Evolutionary conservation across 1,284 basidiomycete species (phyloP).

Genomic region (Cutaneotrichosporon arboriforme): DNA sequence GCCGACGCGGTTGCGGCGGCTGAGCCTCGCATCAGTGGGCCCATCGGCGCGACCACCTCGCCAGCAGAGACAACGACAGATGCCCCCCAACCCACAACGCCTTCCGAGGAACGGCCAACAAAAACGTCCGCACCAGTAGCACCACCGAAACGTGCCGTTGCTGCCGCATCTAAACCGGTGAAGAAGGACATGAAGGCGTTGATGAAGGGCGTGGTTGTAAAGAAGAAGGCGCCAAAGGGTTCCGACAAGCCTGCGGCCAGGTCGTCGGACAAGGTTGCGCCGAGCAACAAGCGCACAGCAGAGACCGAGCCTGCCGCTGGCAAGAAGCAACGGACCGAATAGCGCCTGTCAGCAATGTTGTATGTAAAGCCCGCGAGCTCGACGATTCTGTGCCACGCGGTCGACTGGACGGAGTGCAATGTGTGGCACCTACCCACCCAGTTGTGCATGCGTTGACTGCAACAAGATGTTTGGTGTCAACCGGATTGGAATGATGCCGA

Average conservation of each 20-base stretch:
- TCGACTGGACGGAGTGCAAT: too few species aligned
- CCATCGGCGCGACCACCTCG: too few species aligned
- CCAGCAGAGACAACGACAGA: too few species aligned
- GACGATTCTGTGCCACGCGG: too few species aligned
- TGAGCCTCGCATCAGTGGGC: conserved; percentile 3
- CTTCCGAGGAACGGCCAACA: too few species aligned
- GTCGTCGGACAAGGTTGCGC: background rate
- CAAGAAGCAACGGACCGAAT: background rate
- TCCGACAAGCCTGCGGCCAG: background rate
- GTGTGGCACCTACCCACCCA: too few species aligned
- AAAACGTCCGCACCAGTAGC: conserved; percentile 2
- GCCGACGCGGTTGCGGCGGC: conserved; percentile 10
- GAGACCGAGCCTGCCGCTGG: background rate
- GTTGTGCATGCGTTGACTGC: too few species aligned
- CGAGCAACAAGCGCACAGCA: background rate
- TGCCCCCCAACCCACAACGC: too few species aligned
- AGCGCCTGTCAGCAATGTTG: too few species aligned
- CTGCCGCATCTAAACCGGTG: conserved; percentile 27
- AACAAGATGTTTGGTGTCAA: too few species aligned
- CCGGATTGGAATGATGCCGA: too few species aligned
- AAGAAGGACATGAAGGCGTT: conserved; percentile 45
- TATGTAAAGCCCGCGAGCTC: too few species aligned
- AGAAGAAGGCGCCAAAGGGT: conserved; percentile 35
- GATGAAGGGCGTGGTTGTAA: conserved; percentile 47
- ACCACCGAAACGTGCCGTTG: conserved; percentile 13